A percentile compares a stretch with the other conserved stretches of the same genome.
These are phyloP conservation scores for Evernia prunastri DNA, from an alignment of 495 filamentous ascomycete genomes.

Conservation along the genomic window DNA sequence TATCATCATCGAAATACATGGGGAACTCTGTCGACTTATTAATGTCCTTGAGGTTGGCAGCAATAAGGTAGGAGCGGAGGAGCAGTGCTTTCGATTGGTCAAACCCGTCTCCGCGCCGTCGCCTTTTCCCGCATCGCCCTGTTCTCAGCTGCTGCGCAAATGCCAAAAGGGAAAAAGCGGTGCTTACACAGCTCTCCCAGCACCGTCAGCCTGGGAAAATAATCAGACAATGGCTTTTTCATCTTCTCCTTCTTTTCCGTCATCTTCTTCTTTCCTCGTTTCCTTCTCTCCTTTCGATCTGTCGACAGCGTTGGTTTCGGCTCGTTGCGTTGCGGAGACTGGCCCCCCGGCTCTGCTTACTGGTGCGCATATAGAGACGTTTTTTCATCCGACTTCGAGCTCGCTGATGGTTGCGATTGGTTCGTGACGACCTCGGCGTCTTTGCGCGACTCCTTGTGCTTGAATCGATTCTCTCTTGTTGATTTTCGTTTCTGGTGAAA, in stretches of 20 bases:
- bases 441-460: neutral
- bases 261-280: neutral
- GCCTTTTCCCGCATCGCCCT: conserved; percentile 3
- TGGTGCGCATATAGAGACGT: conserved; percentile 4
- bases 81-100: neutral
- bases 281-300: neutral
- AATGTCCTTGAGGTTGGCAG: neutral
- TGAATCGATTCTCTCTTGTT: neutral
- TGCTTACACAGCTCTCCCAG: neutral
- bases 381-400: neutral
- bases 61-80: neutral
- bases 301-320: neutral
- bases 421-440: conserved; percentile 2
- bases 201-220: neutral
- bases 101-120: neutral
- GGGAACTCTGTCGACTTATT: neutral
- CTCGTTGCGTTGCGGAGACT: conserved; percentile 2
- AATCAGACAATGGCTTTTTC: conserved; percentile 3
- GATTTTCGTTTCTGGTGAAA: neutral
- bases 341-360: neutral
- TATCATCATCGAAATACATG: neutral
- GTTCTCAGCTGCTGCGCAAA: neutral
- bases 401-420: neutral
- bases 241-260: neutral
- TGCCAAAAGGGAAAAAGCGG: neutral